Conservation (phyloP, 2,329 filamentous ascomycete species). For the Colletotrichum agaves region DNA sequence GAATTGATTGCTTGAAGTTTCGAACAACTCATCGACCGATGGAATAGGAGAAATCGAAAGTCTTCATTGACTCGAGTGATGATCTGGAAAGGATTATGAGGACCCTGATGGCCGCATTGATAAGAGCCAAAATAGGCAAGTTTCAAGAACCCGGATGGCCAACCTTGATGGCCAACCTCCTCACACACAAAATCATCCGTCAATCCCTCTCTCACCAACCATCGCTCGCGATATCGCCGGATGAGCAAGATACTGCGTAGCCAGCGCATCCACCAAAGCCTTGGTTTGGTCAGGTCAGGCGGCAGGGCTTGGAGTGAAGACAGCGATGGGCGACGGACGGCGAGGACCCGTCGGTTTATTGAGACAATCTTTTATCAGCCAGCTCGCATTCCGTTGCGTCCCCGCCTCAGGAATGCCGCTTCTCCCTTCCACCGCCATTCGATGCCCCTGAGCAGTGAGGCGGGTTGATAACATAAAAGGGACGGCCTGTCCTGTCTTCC, state of each 20-base stretch:
- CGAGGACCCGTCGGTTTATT: slow-evolving; percentile 20
- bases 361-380: slow-evolving; percentile 26
- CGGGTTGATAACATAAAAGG: slow-evolving; percentile 22
- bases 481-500: neutral
- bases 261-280: slow-evolving; percentile 20
- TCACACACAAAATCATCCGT: slow-evolving; percentile 8
- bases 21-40: neutral
- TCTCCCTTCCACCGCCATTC: slow-evolving; percentile 31
- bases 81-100: slow-evolving; percentile 6
- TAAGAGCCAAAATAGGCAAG: slow-evolving; percentile 11
- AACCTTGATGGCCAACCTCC: slow-evolving; percentile 36
- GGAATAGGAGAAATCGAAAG: neutral
- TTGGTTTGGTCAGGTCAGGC: slow-evolving; percentile 7
- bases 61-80: neutral
- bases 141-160: slow-evolving; percentile 35
- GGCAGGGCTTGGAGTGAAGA: slow-evolving; percentile 1
- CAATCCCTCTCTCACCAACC: slow-evolving; percentile 21
- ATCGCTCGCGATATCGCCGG: slow-evolving; percentile 1
- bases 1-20: too few species aligned
- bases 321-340: slow-evolving; percentile 15
- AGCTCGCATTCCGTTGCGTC: slow-evolving; percentile 8
- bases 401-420: neutral
- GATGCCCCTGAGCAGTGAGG: neutral
- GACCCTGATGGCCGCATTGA: slow-evolving; percentile 36
- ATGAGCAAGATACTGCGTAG: neutral